These are phyloP conservation scores for Pholiota conissans DNA, from an alignment of 768 basidiomycete species.

Conservation along the genomic window DNA sequence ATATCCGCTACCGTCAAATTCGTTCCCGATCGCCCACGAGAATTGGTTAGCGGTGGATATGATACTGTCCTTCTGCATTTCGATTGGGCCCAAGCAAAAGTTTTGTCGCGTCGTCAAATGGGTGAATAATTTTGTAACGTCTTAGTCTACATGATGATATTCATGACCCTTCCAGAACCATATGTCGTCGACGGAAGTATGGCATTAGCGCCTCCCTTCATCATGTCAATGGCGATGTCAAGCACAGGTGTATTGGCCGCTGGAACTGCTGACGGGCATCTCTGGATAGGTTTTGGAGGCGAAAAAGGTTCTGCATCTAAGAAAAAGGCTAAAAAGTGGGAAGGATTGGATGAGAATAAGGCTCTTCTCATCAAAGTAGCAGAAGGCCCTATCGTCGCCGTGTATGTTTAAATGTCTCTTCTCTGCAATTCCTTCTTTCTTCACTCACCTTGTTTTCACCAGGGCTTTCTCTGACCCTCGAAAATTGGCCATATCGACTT, in stretches of 20 bases:
- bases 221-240: slow-evolving; percentile 63
- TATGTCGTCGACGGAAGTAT: slow-evolving; percentile 42
- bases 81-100: slow-evolving; percentile 54
- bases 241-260: slow-evolving; percentile 61
- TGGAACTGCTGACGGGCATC: slow-evolving; percentile 73
- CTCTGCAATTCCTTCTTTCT: neutral
- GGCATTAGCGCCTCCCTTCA: slow-evolving; percentile 72
- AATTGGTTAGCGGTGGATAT: slow-evolving; percentile 78
- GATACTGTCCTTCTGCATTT: slow-evolving; percentile 70
- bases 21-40: slow-evolving; percentile 68
- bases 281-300: slow-evolving; percentile 70
- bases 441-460: neutral
- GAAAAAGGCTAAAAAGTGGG: slow-evolving; percentile 71
- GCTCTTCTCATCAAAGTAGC: slow-evolving; percentile 52
- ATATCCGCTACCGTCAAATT: slow-evolving; percentile 72
- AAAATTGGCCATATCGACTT: slow-evolving; percentile 54
- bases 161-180: slow-evolving; percentile 29
- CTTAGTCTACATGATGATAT: neutral
- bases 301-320: slow-evolving; percentile 60
- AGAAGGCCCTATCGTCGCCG: slow-evolving; percentile 71
- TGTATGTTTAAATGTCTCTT: slow-evolving; percentile 44
- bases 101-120: slow-evolving; percentile 61
- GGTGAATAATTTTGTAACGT: slow-evolving; percentile 34
- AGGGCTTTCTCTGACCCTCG: slow-evolving; percentile 53
- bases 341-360: slow-evolving; percentile 55